Percentiles rank a stretch among this genome's conserved stretches.
These are phyloP conservation scores for Tagetes erecta DNA, from an alignment of 129 eudicot species.

Conservation along the genomic window DNA sequence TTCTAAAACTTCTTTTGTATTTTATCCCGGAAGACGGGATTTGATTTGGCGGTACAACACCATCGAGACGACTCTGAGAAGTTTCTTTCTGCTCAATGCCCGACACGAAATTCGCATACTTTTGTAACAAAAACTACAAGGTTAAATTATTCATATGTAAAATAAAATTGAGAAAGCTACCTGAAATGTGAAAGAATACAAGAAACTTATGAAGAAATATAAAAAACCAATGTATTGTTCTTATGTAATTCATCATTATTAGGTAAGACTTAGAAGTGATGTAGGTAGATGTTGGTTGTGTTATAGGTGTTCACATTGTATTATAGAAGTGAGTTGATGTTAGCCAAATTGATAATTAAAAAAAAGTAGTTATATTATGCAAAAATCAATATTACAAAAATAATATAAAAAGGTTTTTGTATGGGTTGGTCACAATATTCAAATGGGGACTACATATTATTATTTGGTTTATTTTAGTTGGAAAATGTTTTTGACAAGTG, in stretches of 20 bases:
- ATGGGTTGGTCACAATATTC: slow-evolving; percentile 18
- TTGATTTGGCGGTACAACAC: too few species aligned
- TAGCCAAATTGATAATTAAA: background rate
- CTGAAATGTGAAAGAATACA: slow-evolving; percentile 16
- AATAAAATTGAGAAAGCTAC: background rate
- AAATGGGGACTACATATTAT: background rate
- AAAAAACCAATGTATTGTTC: background rate
- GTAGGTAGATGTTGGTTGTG: slow-evolving; percentile 17
- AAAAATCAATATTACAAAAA: background rate
- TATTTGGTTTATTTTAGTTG: slow-evolving; percentile 23
- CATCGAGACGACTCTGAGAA: too few species aligned
- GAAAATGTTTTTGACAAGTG: slow-evolving; percentile 11
- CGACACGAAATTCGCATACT: background rate
- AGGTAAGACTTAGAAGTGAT: background rate
- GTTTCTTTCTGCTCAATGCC: too few species aligned
- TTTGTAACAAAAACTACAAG: background rate
- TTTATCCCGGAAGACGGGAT: too few species aligned
- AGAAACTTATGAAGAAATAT: background rate
- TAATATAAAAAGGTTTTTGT: background rate
- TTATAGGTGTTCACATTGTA: slow-evolving; percentile 12
- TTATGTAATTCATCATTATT: slow-evolving; percentile 16
- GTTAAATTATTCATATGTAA: background rate
- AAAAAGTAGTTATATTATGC: too few species aligned
- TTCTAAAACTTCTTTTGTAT: too few species aligned
- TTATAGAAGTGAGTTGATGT: slow-evolving; percentile 13